A percentile compares a stretch with the other conserved stretches of the same genome.
Conservation (phyloP, 208 protist genomes). For the Crithidia bombi region DNA sequence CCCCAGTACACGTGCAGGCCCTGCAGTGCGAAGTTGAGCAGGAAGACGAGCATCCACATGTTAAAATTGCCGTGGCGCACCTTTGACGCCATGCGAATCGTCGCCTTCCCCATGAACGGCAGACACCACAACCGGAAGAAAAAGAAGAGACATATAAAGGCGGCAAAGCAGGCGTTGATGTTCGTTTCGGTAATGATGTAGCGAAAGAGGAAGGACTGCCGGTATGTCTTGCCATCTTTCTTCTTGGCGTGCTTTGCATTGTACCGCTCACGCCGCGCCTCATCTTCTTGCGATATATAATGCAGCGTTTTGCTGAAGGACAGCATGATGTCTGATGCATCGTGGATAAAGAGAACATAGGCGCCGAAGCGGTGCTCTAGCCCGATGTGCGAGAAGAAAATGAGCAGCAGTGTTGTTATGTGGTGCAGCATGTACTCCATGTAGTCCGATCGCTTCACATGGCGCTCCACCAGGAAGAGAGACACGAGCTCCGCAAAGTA, state of each 20-base stretch:
- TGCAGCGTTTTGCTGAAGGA: constrained; percentile 57
- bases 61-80: constrained; percentile 59
- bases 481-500: constrained; percentile 67
- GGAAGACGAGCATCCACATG: constrained; percentile 51
- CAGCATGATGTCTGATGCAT: constrained; percentile 76
- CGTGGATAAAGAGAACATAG: constrained; percentile 80
- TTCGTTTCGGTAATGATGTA: constrained; percentile 40
- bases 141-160: constrained; percentile 60
- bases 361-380: constrained; percentile 72
- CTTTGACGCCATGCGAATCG: constrained; percentile 35
- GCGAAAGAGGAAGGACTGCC: constrained; percentile 28
- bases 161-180: constrained; percentile 49
- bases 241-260: constrained; percentile 25
- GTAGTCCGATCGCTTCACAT: constrained; percentile 69
- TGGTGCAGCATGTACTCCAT: constrained; percentile 76
- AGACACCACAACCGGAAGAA: constrained; percentile 72
- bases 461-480: constrained; percentile 51
- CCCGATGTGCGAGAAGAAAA: constrained; percentile 58
- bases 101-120: constrained; percentile 43
- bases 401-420: constrained; percentile 60
- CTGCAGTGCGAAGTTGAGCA: constrained; percentile 70
- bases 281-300: constrained; percentile 56
- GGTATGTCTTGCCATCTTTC: constrained; percentile 32
- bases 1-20: constrained; percentile 75
- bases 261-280: constrained; percentile 27